phyloP scores from a whole-genome alignment of 371 early-diverging fungal species.

The Mortierella sp. region DNA sequence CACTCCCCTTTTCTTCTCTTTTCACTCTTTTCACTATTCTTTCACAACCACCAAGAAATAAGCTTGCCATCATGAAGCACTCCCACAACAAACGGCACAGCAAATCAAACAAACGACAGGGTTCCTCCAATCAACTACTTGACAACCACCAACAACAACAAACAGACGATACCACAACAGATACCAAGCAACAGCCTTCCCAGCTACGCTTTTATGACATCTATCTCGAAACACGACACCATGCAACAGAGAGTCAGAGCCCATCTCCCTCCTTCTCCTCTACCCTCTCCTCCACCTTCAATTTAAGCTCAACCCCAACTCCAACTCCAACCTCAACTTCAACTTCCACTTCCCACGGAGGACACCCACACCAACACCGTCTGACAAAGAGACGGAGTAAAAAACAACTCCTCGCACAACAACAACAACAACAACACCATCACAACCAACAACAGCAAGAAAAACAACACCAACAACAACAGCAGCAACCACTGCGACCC shows the following conservation, averaged over 20 bases:
- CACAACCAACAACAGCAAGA: not conserved
- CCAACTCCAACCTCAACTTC: not conserved
- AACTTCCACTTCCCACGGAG: no score
- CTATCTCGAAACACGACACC: slow-evolving; percentile 7
- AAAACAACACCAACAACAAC: not conserved
- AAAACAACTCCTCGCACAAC: slow-evolving; percentile 3
- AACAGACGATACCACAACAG: not conserved
- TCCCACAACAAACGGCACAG: not conserved
- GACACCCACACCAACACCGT: not conserved
- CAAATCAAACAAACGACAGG: not conserved
- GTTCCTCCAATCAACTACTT: not conserved
- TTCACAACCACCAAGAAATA: not conserved
- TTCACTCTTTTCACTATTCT: not conserved
- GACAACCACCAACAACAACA: not conserved
- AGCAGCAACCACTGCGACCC: not conserved
- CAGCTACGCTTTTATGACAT: slow-evolving; percentile 28
- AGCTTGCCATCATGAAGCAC: not conserved
- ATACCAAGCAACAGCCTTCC: not conserved
- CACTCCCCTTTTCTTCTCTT: not conserved
- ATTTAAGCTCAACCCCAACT: not conserved
- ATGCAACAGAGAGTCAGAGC: not conserved
- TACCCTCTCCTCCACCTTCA: not conserved
- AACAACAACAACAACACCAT: not conserved
- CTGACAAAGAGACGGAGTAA: not conserved
- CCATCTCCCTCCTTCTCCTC: not conserved